Evolutionary conservation across 2,329 filamentous ascomycete species (phyloP), one percentile per base, ranked within the genome.

Genomic region (Thielaviopsis musarum): DNA sequence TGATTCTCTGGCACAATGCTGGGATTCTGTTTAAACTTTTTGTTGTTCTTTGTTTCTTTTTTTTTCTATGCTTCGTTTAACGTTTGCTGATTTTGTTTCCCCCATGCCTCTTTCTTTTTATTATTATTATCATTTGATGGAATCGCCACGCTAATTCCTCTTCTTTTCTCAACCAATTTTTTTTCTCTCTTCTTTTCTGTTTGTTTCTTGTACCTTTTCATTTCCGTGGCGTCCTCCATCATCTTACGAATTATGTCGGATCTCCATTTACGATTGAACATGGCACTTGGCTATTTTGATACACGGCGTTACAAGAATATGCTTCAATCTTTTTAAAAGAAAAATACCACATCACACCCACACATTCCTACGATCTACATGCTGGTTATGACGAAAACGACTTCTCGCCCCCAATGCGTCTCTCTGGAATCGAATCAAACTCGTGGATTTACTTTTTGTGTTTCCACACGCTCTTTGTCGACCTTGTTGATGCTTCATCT

Each of bases 171-270:
- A n/a, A 54, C 30, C 38, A n/a, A 28, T 38, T 49, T 58, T 30
- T 15, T 19, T 30, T 24, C 24, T 52, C 22, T 52, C 10, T 10
- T 41, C 17, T 52, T 45, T 56, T 34, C 41, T 55, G 21, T 41
- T 45, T 61, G 51, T 38, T 64, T 65, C 28, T 41, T 41, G 55
- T 55, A 34, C 54, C 48, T 24, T 59, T 58, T 34, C 49, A 34
- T 22, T 58, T 41, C 21, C 38, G 41, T 57, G 49, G 55, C 52
- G 55, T 26, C 52, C 38, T 55, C 56, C 41, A 54, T 61, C 56
- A 57, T 58, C 22, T 61, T 53, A 61, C 52, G 59, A 61, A 61
- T 61, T 61, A 61, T 61, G 59, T 61, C 56, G 59, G 56, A 61
- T 60, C 59, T 41, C 58, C 19, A 52, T 59, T 45, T 45, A 45